These are phyloP conservation scores for Viridothelium virens DNA, from an alignment of 495 filamentous ascomycete genomes.

Conservation along the genomic window DNA sequence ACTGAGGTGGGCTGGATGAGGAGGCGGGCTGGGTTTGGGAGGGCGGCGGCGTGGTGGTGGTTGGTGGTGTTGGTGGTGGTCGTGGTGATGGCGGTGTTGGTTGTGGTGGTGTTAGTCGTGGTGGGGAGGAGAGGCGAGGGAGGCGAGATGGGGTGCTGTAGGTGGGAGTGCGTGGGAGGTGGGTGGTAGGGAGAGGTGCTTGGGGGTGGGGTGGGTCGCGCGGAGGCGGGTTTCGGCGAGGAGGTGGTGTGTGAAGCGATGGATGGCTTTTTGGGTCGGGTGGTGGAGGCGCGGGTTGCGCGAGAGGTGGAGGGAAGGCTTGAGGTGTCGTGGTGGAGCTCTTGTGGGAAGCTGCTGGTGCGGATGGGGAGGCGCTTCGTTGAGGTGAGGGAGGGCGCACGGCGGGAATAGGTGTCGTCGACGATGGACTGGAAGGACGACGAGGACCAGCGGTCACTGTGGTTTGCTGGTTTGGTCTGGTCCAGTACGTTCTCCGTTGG, in stretches of 20 bases:
- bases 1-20: constrained; percentile 14
- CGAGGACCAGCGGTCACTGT: constrained; percentile 24
- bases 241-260: neutral
- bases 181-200: neutral
- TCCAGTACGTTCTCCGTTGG: constrained; percentile 81
- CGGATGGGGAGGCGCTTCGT: constrained; percentile 37
- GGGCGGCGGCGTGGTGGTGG: constrained; percentile 13
- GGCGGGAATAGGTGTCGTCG: constrained; percentile 54
- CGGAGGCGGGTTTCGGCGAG: neutral
- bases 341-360: constrained; percentile 24
- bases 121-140: too few species aligned
- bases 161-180: constrained; percentile 19
- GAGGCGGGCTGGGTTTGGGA: too few species aligned
- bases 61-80: neutral
- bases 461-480: constrained; percentile 32
- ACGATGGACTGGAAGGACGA: constrained; percentile 41
- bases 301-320: neutral
- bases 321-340: constrained; percentile 1
- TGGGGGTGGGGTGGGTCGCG: constrained; percentile 8
- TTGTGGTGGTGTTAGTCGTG: too few species aligned
- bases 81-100: constrained; percentile 9
- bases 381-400: constrained; percentile 47
- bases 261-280: neutral
- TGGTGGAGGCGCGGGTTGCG: neutral
- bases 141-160: too few species aligned